Evolutionary conservation across 2,329 filamentous ascomycete species (phyloP), one percentile per base, ranked within the genome.

Genomic region (Pseudocercospora musae): DNA sequence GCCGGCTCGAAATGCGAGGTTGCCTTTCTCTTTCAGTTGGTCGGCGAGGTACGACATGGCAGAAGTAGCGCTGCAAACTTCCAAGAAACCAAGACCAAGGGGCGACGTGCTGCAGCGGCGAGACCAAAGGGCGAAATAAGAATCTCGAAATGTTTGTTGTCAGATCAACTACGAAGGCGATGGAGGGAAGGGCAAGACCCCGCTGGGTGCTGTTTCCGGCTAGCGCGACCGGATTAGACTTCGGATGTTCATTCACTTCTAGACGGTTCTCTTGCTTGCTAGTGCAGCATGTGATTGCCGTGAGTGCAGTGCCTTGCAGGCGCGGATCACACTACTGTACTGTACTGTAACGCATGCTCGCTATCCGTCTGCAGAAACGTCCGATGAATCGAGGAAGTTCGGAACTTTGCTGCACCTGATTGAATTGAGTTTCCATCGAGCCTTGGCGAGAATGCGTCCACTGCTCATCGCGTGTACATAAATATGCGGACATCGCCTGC

Each of bases 1-100:
- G 64, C 85, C 85, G 8, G 80, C 77, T 64, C 85, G 82, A 76
- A 90, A 94, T 72, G 82, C 83, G 57, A 79, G 80, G 75, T 90
- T 90, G 66, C 88, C 88, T 57, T 80, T 74, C 59, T 76, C 77
- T 66, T 82, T 82, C 27, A 82, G 75, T 65, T 78, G 75, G 58
- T 82, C 79, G 25, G 80, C 80, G 31, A 72, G 60, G 58, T 76
- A 71, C 1, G 75, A 63, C 65, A 68, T 68, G 18, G 25, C 46
- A 23, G 4, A 4, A 37, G 18, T 21, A 15, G 25, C 48, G 11
- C 48, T n/a, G 7, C 15, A 13, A 10, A 52, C 1, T 7, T 6
- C 18, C 25, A 29, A 25, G 23, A n/a, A 27, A 10, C 21, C 48
- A 29, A n/a, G 25, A n/a, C 2, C 5, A 10, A 31, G 27, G 48